Evolutionary conservation across 441 rosid species (phyloP).

Genomic region (Gossypium laxum): DNA sequence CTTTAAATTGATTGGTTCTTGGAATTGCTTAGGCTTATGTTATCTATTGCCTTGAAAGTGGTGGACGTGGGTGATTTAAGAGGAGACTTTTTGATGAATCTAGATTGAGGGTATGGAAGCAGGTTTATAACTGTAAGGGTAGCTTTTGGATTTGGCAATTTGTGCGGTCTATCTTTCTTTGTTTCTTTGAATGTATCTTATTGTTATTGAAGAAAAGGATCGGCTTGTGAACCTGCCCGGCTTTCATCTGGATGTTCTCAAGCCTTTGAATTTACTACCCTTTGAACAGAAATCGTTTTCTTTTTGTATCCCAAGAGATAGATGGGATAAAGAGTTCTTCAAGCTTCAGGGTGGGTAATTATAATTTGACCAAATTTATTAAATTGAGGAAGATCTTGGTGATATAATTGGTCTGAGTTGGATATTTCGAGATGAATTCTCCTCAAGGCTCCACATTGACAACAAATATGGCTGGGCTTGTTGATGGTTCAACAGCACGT

Average conservation of each 20-base stretch:
- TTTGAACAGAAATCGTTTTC: constrained; percentile 25
- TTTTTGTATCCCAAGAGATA: constrained; percentile 51
- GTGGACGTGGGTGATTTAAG: background rate
- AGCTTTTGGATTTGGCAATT: constrained; percentile 22
- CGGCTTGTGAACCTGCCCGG: constrained; percentile 52
- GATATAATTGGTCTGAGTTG: constrained; percentile 11
- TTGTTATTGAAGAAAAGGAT: constrained; percentile 31
- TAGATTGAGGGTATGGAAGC: constrained; percentile 19
- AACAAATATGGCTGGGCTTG: constrained; percentile 47
- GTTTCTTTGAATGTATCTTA: constrained; percentile 63
- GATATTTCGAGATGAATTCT: constrained; percentile 39
- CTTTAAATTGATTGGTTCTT: background rate
- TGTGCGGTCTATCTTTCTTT: constrained; percentile 17
- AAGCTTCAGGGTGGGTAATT: constrained; percentile 48
- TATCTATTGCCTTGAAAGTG: constrained; percentile 9
- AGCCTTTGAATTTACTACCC: constrained; percentile 37
- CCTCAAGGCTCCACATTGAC: constrained; percentile 62
- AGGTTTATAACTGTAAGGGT: constrained; percentile 20
- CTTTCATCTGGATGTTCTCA: constrained; percentile 47
- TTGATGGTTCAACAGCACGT: constrained; percentile 39
- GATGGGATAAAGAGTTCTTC: constrained; percentile 75
- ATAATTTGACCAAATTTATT: background rate
- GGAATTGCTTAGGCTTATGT: background rate
- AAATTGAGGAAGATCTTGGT: constrained; percentile 9
- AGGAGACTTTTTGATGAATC: background rate